Conservation (phyloP, 1,284 basidiomycete genomes). For the Inonotus obliquus region DNA sequence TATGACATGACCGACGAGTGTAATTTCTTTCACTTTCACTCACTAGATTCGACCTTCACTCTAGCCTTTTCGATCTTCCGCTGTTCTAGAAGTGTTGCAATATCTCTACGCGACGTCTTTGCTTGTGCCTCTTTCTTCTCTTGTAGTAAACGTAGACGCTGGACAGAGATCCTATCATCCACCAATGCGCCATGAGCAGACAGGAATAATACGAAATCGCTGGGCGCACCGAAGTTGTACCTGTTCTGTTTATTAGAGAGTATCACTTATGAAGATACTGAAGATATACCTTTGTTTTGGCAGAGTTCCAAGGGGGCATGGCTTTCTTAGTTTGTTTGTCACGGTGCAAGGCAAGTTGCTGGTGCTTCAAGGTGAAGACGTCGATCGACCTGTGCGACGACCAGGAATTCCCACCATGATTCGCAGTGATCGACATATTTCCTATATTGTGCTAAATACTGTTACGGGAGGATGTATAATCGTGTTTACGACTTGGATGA, state of each 20-base stretch:
- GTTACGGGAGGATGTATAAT: too few relatives aligned
- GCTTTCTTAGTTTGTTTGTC: not conserved
- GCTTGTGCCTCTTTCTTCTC: conserved; percentile 94
- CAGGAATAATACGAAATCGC: not conserved
- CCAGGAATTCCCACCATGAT: too few relatives aligned
- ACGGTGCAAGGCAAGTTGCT: too few relatives aligned
- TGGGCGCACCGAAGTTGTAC: conserved; percentile 17
- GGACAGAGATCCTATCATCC: conserved; percentile 71
- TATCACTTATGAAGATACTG: not conserved
- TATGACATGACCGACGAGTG: not conserved
- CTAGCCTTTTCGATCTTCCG: conserved; percentile 80
- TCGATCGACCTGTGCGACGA: too few relatives aligned
- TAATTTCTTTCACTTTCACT: conserved; percentile 23
- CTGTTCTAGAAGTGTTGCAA: conserved; percentile 73
- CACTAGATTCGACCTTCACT: conserved; percentile 78
- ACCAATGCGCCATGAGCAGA: not conserved
- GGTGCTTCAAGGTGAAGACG: too few relatives aligned
- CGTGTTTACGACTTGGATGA: too few relatives aligned
- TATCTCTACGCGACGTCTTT: conserved; percentile 76
- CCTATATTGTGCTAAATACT: too few relatives aligned
- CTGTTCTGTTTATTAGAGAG: not conserved
- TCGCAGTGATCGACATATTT: not conserved
- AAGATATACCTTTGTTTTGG: conserved; percentile 15
- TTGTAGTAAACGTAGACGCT: conserved; percentile 84
- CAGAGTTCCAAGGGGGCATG: conserved; percentile 18